A percentile compares a stretch with the other conserved stretches of the same genome.
Evolutionary conservation across 1,139 yeast genomes (phyloP).

Genomic region (Saccharomyces pastorianus): DNA sequence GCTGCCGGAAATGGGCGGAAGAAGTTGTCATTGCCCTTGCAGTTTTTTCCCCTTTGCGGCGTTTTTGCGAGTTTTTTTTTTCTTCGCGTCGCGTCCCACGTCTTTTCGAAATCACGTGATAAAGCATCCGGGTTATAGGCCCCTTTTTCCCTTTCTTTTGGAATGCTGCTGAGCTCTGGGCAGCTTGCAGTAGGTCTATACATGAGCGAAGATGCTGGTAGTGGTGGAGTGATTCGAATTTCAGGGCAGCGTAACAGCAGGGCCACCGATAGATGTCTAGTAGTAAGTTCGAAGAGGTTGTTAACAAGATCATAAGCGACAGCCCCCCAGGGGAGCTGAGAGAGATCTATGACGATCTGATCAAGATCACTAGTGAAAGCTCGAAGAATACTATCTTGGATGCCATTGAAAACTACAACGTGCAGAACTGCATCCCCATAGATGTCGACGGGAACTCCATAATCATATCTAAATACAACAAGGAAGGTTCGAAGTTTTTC

Average conservation of each 20-base stretch:
- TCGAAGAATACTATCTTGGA: constrained; percentile 29
- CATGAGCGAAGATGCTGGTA: too few relatives aligned
- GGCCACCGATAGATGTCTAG: constrained; percentile 7
- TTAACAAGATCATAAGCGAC: constrained; percentile 23
- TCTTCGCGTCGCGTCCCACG: too few relatives aligned
- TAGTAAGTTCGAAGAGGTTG: constrained; percentile 20
- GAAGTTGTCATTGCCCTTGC: background rate
- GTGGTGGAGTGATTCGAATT: background rate
- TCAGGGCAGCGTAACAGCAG: background rate
- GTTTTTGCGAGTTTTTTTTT: background rate
- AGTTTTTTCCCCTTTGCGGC: background rate
- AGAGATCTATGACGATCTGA: constrained; percentile 30
- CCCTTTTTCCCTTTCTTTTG: too few relatives aligned
- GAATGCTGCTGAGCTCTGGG: too few relatives aligned
- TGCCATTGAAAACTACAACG: constrained; percentile 39
- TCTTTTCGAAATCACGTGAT: too few relatives aligned
- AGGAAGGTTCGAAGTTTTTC: constrained; percentile 39
- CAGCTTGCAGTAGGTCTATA: too few relatives aligned
- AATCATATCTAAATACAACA: constrained; percentile 42
- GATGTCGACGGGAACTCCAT: constrained; percentile 32
- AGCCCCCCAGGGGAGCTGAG: constrained; percentile 34
- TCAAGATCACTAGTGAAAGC: constrained; percentile 29
- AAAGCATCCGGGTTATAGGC: too few relatives aligned
- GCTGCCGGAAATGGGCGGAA: background rate
- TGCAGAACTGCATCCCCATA: constrained; percentile 37